Conservation (phyloP, 1,284 basidiomycete species). For the Papiliotrema terrestris region DNA sequence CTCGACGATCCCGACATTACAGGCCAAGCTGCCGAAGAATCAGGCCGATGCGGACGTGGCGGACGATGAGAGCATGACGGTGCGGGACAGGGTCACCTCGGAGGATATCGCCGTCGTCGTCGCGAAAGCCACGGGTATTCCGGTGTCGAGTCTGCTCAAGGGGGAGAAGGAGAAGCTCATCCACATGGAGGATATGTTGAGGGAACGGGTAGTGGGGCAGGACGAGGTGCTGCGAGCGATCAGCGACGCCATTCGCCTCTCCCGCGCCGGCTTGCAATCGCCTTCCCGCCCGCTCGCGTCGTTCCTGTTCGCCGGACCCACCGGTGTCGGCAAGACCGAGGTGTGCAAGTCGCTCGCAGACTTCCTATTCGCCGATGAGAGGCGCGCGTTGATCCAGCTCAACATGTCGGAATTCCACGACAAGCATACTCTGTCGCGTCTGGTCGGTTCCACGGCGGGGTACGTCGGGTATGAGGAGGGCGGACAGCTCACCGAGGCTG, state of each 20-base stretch:
- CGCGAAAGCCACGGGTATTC: conserved; percentile 86
- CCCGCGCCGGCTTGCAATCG: conserved; percentile 81
- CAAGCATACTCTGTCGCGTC: conserved; percentile 79
- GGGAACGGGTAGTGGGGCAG: conserved; percentile 78
- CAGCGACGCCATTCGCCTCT: conserved; percentile 83
- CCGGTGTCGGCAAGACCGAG: conserved; percentile 72
- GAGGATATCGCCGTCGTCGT: conserved; percentile 85
- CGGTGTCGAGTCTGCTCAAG: conserved; percentile 80
- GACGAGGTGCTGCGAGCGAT: conserved; percentile 76
- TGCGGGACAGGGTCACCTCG: conserved; percentile 82
- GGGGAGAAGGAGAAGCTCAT: conserved; percentile 86
- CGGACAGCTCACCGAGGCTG: conserved; percentile 79
- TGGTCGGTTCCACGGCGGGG: conserved; percentile 87
- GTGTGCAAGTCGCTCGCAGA: conserved; percentile 78
- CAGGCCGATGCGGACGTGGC: conserved; percentile 50
- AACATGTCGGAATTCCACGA: conserved; percentile 94
- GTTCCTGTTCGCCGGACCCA: conserved; percentile 85
- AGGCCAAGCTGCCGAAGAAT: conserved; percentile 62
- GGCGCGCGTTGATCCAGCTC: conserved; percentile 80
- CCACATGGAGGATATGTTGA: conserved; percentile 82
- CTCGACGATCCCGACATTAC: conserved; percentile 75
- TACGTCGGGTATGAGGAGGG: conserved; percentile 89
- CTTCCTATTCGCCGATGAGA: conserved; percentile 84
- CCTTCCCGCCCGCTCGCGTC: conserved; percentile 84
- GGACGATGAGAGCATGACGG: conserved; percentile 57